A percentile compares a stretch with the other conserved stretches of the same genome.
phyloP scores from a whole-genome alignment of 116 monocot genomes.

The Trichopus zeylanicus region DNA sequence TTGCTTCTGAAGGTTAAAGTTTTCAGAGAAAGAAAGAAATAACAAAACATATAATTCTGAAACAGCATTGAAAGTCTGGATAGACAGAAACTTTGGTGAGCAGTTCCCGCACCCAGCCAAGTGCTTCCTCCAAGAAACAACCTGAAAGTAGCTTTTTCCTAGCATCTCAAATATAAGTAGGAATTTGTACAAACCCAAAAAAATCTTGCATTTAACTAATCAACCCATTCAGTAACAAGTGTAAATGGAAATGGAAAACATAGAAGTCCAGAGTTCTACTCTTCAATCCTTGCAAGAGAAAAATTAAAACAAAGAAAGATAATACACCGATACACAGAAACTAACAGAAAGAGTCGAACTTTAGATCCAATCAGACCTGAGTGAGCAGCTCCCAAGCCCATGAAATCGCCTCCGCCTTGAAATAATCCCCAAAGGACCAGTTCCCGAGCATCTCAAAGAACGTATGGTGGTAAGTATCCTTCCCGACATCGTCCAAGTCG shows the following conservation, averaged over 20 bases:
- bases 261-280: background rate
- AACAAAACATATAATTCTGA: no score
- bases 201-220: background rate
- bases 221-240: background rate
- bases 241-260: background rate
- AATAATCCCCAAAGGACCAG: constrained; percentile 99
- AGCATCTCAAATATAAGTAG: background rate
- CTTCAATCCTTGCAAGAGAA: no score
- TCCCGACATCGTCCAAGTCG: constrained; percentile 96
- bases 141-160: no score
- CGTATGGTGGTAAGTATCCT: constrained; percentile 96
- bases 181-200: background rate
- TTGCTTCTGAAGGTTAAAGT: no score
- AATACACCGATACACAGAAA: background rate
- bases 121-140: no score
- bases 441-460: constrained; percentile 99
- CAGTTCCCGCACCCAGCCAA: no score
- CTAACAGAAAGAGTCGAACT: background rate
- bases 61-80: no score
- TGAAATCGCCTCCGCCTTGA: constrained; percentile 77
- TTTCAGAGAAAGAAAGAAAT: no score
- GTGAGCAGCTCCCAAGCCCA: constrained; percentile 98
- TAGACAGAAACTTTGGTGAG: no score
- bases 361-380: constrained; percentile 32
- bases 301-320: no score